A percentile compares a stretch with the other conserved stretches of the same genome.
phyloP scores from a whole-genome alignment of 805 yeast genomes.

The Schizosaccharomyces lindneri region DNA sequence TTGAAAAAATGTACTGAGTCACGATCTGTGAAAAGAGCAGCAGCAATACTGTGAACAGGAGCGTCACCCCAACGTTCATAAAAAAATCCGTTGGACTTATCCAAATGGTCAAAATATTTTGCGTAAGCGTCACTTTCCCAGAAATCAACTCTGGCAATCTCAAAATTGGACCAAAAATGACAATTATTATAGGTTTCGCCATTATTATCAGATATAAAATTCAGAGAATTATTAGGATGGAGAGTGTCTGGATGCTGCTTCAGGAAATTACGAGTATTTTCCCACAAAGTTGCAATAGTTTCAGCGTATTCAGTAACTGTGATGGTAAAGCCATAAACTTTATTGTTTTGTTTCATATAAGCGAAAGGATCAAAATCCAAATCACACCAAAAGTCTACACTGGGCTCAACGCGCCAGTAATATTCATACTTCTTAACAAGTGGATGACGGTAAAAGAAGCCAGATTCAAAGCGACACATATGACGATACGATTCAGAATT shows the following conservation, averaged over 20 bases:
- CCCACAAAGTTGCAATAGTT: conserved; percentile 74
- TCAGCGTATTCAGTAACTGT: conserved; percentile 57
- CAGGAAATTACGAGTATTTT: conserved; percentile 39
- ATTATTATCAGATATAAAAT: conserved; percentile 29
- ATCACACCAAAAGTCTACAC: conserved; percentile 47
- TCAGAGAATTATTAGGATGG: conserved; percentile 38
- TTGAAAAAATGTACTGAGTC: conserved; percentile 50
- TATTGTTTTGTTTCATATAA: conserved; percentile 47
- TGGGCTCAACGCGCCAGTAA: conserved; percentile 71
- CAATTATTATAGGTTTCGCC: conserved; percentile 44
- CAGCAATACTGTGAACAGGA: conserved; percentile 61
- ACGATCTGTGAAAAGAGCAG: conserved; percentile 30
- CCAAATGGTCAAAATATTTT: conserved; percentile 42
- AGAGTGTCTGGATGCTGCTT: conserved; percentile 32
- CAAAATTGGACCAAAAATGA: conserved; percentile 76
- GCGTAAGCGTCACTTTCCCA: conserved; percentile 49
- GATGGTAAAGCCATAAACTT: conserved; percentile 72
- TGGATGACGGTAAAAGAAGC: conserved; percentile 42
- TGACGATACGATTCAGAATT: conserved; percentile 38
- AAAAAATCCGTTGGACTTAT: conserved; percentile 55
- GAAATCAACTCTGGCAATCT: conserved; percentile 48
- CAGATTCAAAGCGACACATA: conserved; percentile 64
- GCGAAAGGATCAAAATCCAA: conserved; percentile 69
- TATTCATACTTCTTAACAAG: conserved; percentile 34
- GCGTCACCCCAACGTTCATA: conserved; percentile 62